Evolutionary conservation across 441 rosid genomes (phyloP).

Genomic region (Corymbia calophylla): DNA sequence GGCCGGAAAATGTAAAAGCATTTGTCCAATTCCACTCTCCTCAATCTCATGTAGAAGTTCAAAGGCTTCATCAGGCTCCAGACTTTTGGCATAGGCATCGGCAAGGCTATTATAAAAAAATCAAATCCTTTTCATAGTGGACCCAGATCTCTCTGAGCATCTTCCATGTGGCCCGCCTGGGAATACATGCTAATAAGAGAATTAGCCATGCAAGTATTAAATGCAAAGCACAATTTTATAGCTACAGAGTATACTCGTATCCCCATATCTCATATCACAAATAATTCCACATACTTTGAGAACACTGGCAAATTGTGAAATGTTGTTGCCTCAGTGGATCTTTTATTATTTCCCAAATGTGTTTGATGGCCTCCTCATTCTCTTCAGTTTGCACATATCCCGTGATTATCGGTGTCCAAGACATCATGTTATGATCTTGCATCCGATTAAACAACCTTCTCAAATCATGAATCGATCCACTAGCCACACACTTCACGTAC

Average conservation of each 20-base stretch:
- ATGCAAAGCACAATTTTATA: background rate
- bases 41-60: conserved; percentile 30
- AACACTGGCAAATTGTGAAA: conserved; percentile 49
- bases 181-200: background rate
- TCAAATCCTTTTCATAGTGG: background rate
- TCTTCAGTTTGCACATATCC: conserved; percentile 24
- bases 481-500: conserved; percentile 49
- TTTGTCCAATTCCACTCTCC: conserved; percentile 27
- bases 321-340: conserved; percentile 44
- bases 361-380: conserved; percentile 33
- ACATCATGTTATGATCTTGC: conserved; percentile 46
- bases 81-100: background rate
- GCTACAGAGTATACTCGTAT: conserved; percentile 16
- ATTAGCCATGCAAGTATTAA: rapidly evolving
- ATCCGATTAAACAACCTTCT: conserved; percentile 57
- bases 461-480: conserved; percentile 35
- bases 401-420: conserved; percentile 60
- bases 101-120: background rate
- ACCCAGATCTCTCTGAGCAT: background rate
- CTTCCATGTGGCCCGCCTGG: background rate
- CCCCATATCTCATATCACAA: conserved; percentile 27
- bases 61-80: conserved; percentile 30
- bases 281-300: conserved; percentile 56
- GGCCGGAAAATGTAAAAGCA: conserved; percentile 56
- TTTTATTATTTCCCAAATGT: conserved; percentile 37